Evolutionary conservation across 2,329 filamentous ascomycete species (phyloP).

Genomic region (Trichothecium sympodiale): DNA sequence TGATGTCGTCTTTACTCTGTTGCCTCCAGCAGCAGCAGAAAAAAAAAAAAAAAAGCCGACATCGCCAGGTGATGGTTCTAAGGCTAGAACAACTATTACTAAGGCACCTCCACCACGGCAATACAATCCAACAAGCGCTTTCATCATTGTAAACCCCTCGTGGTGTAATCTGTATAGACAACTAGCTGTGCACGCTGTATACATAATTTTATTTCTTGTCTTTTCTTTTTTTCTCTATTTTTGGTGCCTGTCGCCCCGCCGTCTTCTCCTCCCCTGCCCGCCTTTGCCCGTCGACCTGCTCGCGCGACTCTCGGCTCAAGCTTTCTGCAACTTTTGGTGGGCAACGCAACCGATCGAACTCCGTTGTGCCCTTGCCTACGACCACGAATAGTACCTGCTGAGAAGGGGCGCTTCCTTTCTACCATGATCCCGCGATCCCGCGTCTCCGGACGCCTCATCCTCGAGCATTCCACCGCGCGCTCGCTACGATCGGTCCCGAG

Average conservation of each 20-base stretch:
- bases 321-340: too few species aligned
- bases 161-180: too few species aligned
- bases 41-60: neutral
- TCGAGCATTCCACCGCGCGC: slow-evolving; percentile 21
- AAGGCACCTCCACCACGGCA: neutral
- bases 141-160: neutral
- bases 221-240: neutral
- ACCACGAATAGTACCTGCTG: neutral
- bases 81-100: neutral
- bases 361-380: too few species aligned
- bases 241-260: neutral
- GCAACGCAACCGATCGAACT: too few species aligned
- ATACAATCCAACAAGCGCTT: neutral
- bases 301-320: slow-evolving; percentile 2
- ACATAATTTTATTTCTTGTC: too few species aligned
- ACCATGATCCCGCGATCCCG: slow-evolving; percentile 30
- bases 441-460: slow-evolving; percentile 25
- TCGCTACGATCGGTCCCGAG: slow-evolving; percentile 15
- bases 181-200: too few species aligned
- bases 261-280: neutral
- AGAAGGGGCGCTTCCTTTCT: neutral
- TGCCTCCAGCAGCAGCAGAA: too few species aligned
- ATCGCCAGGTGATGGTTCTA: neutral
- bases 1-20: too few species aligned
- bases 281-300: neutral